Conservation (phyloP, 805 yeast species). For the Metschnikowia dekortorum region DNA sequence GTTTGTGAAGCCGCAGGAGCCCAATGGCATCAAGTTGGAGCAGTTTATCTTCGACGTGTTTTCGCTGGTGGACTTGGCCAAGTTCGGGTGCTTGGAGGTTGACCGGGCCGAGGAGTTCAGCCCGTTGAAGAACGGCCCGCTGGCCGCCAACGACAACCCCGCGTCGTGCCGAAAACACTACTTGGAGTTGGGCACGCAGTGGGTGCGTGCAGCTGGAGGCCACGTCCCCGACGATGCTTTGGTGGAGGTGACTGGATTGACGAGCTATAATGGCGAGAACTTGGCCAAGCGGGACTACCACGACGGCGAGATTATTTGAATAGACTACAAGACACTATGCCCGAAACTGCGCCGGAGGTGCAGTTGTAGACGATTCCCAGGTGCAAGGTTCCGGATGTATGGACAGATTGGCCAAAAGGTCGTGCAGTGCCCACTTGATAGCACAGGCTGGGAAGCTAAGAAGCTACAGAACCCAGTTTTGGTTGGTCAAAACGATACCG, state of each 20-base stretch:
- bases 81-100: slow-evolving; percentile 91
- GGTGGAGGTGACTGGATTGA: slow-evolving; percentile 73
- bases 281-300: slow-evolving; percentile 25
- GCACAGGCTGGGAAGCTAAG: too few relatives aligned
- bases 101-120: slow-evolving; percentile 81
- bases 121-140: slow-evolving; percentile 88
- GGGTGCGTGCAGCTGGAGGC: slow-evolving; percentile 77
- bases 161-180: slow-evolving; percentile 69
- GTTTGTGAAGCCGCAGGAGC: slow-evolving; percentile 57
- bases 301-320: slow-evolving; percentile 26
- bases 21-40: slow-evolving; percentile 92
- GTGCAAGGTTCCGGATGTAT: too few relatives aligned
- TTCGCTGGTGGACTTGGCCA: slow-evolving; percentile 62
- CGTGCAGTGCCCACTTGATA: too few relatives aligned
- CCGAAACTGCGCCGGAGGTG: too few relatives aligned
- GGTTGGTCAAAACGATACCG: too few relatives aligned
- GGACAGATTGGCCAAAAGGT: too few relatives aligned
- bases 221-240: slow-evolving; percentile 39
- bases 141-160: slow-evolving; percentile 79
- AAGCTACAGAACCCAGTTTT: too few relatives aligned
- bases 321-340: not conserved
- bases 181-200: slow-evolving; percentile 62
- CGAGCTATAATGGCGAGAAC: slow-evolving; percentile 76
- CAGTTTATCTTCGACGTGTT: slow-evolving; percentile 97
- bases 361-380: too few relatives aligned